These are phyloP conservation scores for Fraxinus anomala DNA, from an alignment of 257 asterid species.

Conservation along the genomic window DNA sequence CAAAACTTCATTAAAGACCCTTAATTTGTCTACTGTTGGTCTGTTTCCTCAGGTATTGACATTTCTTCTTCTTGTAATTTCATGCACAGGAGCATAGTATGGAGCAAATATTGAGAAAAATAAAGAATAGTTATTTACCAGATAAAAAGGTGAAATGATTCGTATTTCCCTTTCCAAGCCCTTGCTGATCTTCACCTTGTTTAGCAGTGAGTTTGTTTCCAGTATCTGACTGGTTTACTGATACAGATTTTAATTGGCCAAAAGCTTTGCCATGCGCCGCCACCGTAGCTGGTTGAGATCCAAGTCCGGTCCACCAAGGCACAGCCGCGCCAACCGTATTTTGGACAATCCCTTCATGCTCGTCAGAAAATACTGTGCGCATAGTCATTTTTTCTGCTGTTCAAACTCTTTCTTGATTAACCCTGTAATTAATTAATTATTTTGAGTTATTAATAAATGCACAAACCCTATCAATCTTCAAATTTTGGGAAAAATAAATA, in stretches of 20 bases:
- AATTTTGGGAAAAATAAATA: background rate
- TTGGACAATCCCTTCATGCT: slow-evolving; percentile 40
- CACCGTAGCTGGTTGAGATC: slow-evolving; percentile 39
- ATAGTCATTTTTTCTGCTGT: slow-evolving; percentile 37
- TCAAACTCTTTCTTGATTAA: slow-evolving; percentile 22
- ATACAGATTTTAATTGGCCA: slow-evolving; percentile 41
- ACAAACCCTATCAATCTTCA: slow-evolving; percentile 26
- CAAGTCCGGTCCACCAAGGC: slow-evolving; percentile 58
- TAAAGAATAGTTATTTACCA: slow-evolving; percentile 30
- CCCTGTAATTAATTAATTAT: background rate
- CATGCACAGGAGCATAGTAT: background rate
- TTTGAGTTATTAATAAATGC: background rate
- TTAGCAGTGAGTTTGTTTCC: slow-evolving; percentile 25
- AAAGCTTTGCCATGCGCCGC: slow-evolving; percentile 35
- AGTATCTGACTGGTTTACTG: slow-evolving; percentile 32
- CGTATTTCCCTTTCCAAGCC: slow-evolving; percentile 31
- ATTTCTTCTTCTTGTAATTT: background rate
- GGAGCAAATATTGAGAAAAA: background rate
- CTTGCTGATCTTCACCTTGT: slow-evolving; percentile 22
- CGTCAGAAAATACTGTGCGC: slow-evolving; percentile 49
- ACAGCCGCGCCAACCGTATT: slow-evolving; percentile 30
- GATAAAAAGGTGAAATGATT: slow-evolving; percentile 39
- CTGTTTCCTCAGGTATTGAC: background rate
- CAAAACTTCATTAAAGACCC: background rate
- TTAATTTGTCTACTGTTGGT: background rate